Conservation (phyloP, 1,284 basidiomycete species). For the Cryptococcus floricola region DNA sequence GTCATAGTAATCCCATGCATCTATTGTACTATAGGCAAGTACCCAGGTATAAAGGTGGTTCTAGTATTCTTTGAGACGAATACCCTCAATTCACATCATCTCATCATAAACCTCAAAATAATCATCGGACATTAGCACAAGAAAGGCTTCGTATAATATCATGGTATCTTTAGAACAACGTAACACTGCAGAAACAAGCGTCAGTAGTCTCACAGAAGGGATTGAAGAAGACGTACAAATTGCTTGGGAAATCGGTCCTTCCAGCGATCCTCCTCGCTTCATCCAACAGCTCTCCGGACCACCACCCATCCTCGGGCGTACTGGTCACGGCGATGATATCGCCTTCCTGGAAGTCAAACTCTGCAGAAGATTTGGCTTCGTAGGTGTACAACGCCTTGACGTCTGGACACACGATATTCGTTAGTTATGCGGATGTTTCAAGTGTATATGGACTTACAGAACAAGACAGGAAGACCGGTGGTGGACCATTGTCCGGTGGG, state of each 20-base stretch:
- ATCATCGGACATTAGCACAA: no score
- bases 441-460: slow-evolving; percentile 37
- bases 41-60: not conserved
- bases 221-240: slow-evolving; percentile 56
- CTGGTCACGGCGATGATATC: slow-evolving; percentile 90
- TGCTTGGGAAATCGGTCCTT: slow-evolving; percentile 84
- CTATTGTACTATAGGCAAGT: not conserved
- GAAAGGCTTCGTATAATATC: no score
- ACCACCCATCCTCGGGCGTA: slow-evolving; percentile 92
- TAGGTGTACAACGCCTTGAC: slow-evolving; percentile 94
- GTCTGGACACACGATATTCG: slow-evolving; percentile 16
- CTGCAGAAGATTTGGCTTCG: slow-evolving; percentile 59
- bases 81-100: no score
- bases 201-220: not conserved
- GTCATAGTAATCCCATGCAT: no score
- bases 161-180: not conserved
- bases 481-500: slow-evolving; percentile 49
- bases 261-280: slow-evolving; percentile 74
- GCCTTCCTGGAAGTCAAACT: slow-evolving; percentile 80
- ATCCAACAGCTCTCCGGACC: slow-evolving; percentile 72
- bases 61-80: no score
- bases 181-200: not conserved
- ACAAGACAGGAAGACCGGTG: slow-evolving; percentile 44
- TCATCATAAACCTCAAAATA: no score
- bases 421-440: not conserved